These are phyloP conservation scores for Cornus controversa DNA, from an alignment of 148 eudicot genomes.

Conservation along the genomic window DNA sequence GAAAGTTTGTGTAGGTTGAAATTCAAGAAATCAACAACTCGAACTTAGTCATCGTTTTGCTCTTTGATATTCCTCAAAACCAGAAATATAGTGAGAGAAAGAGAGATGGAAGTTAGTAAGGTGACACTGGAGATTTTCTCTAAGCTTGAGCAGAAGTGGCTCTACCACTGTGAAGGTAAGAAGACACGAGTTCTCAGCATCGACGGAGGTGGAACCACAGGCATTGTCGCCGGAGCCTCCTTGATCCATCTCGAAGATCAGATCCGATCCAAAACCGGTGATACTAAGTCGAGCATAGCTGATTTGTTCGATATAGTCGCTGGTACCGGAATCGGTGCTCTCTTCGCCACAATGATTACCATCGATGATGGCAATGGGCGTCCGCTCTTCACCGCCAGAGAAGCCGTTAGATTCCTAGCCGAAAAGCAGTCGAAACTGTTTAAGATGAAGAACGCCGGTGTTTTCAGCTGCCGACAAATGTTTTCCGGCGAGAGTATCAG, in stretches of 20 bases:
- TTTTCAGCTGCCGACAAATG: conserved; percentile 36
- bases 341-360: conserved; percentile 57
- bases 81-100: not conserved
- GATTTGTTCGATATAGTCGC: conserved; percentile 75
- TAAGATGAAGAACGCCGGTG: conserved; percentile 34
- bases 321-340: conserved; percentile 81
- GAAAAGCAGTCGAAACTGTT: conserved; percentile 40
- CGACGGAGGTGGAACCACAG: conserved; percentile 85
- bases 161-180: conserved; percentile 32
- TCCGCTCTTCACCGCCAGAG: conserved; percentile 64
- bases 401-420: conserved; percentile 45
- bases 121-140: conserved; percentile 71
- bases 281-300: conserved; percentile 47
- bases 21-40: conserved; percentile 1
- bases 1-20: not conserved
- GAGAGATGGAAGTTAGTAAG: conserved; percentile 56
- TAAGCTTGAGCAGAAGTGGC: conserved; percentile 67
- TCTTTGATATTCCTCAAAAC: no score
- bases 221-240: conserved; percentile 53
- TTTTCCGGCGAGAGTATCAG: conserved; percentile 62
- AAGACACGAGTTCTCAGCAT: conserved; percentile 67
- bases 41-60: not conserved
- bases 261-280: conserved; percentile 58
- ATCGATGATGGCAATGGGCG: conserved; percentile 59
- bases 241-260: conserved; percentile 64